phyloP scores from a whole-genome alignment of 495 filamentous ascomycete genomes.

The Pseudevernia furfuracea region DNA sequence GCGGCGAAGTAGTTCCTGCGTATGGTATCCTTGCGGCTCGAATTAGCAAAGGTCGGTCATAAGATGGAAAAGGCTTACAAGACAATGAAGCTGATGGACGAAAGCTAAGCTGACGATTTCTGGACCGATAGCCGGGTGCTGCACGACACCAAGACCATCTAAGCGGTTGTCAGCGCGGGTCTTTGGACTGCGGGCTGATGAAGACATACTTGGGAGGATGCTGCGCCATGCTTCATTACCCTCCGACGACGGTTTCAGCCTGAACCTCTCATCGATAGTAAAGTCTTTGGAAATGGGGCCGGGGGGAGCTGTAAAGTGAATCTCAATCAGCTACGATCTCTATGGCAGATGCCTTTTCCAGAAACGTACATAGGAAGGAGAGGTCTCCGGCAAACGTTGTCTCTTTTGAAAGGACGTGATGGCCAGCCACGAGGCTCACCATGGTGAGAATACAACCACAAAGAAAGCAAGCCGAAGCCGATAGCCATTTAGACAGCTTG shows the following conservation, averaged over 20 bases:
- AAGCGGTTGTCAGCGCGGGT: neutral
- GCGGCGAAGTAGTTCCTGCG: neutral
- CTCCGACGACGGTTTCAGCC: neutral
- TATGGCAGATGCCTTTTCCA: neutral
- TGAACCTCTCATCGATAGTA: neutral
- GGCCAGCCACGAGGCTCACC: neutral
- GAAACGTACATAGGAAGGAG: neutral
- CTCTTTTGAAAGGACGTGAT: neutral
- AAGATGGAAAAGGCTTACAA: neutral
- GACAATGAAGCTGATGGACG: conserved; percentile 11
- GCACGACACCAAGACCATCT: conserved; percentile 9
- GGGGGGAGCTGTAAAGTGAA: neutral
- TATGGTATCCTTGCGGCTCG: neutral
- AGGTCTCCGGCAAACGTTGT: neutral
- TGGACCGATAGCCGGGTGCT: conserved; percentile 1
- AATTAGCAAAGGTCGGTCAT: neutral
- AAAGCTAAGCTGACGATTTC: conserved; percentile 13
- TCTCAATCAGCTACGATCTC: neutral
- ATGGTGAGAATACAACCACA: neutral
- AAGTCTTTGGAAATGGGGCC: neutral
- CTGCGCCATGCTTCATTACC: conserved; percentile 11
- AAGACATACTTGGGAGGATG: conserved; percentile 4
- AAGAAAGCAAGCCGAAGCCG: neutral
- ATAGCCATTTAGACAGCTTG: neutral
- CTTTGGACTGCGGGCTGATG: neutral